These are phyloP conservation scores for Ramularia collo-cygni DNA, from an alignment of 2,329 filamentous ascomycete genomes.

Conservation along the genomic window DNA sequence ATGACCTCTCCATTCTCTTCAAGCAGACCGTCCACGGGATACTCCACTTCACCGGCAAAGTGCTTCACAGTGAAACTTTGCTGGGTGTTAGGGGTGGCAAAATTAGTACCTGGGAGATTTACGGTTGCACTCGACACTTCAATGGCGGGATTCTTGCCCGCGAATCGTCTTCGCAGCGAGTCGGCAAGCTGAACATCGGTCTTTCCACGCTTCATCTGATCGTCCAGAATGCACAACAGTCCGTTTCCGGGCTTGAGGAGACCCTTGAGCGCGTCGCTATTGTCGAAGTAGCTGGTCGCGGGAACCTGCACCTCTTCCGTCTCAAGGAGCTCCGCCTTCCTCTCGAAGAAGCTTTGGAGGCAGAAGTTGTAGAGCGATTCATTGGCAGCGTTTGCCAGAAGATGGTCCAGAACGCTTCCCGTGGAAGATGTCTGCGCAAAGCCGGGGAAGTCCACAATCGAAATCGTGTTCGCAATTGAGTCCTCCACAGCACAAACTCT, in stretches of 20 bases:
- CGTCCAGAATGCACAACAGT: slow-evolving; percentile 86
- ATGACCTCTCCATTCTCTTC: slow-evolving; percentile 97
- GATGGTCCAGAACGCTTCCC: slow-evolving; percentile 78
- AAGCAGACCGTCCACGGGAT: slow-evolving; percentile 75
- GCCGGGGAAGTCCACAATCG: slow-evolving; percentile 92
- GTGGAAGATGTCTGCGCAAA: slow-evolving; percentile 82
- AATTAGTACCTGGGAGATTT: slow-evolving; percentile 80
- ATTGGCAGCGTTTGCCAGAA: slow-evolving; percentile 88
- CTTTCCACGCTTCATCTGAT: slow-evolving; percentile 84
- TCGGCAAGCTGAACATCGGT: slow-evolving; percentile 87
- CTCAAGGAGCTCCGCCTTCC: slow-evolving; percentile 86
- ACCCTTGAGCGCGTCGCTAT: slow-evolving; percentile 86
- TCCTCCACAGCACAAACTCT: slow-evolving; percentile 82
- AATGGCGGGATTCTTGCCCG: slow-evolving; percentile 89
- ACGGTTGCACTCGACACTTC: slow-evolving; percentile 67
- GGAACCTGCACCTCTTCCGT: slow-evolving; percentile 87
- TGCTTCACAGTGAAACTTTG: slow-evolving; percentile 87
- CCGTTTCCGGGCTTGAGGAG: slow-evolving; percentile 90
- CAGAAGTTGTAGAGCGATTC: slow-evolving; percentile 91
- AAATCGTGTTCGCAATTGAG: slow-evolving; percentile 84
- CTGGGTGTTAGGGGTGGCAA: slow-evolving; percentile 71
- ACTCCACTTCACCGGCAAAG: slow-evolving; percentile 94
- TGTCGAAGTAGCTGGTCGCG: slow-evolving; percentile 95
- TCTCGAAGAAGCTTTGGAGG: slow-evolving; percentile 91
- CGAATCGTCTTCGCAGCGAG: slow-evolving; percentile 84